Conservation (phyloP, 2,329 filamentous ascomycete genomes). For the Cyphellophora europaea region DNA sequence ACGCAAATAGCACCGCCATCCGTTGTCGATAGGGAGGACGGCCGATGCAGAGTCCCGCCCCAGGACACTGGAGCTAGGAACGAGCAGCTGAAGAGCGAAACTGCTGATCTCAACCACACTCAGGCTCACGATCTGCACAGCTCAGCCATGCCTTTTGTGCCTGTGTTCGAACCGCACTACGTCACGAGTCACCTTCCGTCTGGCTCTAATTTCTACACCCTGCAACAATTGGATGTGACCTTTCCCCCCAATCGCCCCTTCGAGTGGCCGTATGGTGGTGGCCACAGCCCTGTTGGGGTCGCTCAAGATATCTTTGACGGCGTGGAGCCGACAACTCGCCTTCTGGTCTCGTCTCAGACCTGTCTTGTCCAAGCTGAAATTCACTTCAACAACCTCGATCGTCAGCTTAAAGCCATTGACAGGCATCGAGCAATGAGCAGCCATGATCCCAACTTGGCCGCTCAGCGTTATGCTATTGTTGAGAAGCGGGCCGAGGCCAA, state of each 20-base stretch:
- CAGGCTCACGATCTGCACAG: background rate
- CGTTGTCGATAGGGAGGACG: no score
- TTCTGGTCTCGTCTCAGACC: background rate
- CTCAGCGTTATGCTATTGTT: conserved; percentile 14
- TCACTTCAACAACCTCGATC: conserved; percentile 13
- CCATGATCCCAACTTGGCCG: conserved; percentile 8
- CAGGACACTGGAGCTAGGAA: background rate
- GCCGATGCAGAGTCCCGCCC: no score
- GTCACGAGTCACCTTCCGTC: no score
- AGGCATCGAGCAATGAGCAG: conserved; percentile 16
- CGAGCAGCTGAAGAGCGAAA: background rate
- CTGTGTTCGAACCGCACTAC: background rate
- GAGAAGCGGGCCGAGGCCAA: conserved; percentile 15
- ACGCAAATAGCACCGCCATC: background rate
- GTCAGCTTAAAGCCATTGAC: conserved; percentile 17
- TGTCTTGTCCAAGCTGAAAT: conserved; percentile 1
- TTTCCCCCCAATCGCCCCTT: background rate
- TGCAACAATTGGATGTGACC: background rate
- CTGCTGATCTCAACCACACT: background rate
- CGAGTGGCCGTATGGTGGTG: background rate
- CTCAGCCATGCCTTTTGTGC: background rate
- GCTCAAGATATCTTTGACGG: background rate
- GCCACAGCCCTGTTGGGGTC: background rate
- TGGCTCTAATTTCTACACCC: background rate
- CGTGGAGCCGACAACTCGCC: background rate